phyloP scores from a whole-genome alignment of 1,284 basidiomycete species.

The Neonothopanus nambi region DNA sequence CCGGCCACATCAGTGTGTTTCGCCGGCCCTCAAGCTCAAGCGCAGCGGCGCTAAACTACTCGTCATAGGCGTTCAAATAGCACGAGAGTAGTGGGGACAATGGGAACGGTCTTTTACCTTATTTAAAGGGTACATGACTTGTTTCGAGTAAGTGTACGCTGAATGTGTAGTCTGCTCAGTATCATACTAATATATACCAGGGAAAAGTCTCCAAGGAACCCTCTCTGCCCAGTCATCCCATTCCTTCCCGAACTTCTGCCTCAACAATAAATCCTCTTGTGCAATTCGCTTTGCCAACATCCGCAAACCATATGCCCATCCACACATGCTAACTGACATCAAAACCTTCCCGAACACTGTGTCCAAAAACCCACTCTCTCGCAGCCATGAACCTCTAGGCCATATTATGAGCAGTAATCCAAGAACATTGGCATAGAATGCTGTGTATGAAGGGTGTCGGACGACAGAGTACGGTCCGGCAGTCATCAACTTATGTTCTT shows the following conservation, averaged over 20 bases:
- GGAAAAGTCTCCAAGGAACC: too few species aligned
- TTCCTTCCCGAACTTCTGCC: slow-evolving; percentile 18
- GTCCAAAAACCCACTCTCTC: slow-evolving; percentile 1
- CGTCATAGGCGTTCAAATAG: too few species aligned
- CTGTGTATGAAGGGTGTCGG: slow-evolving; percentile 9
- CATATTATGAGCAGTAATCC: slow-evolving; percentile 8
- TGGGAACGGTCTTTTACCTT: too few species aligned
- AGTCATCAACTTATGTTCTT: slow-evolving; percentile 7
- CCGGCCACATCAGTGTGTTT: too few species aligned
- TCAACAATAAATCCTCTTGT: slow-evolving; percentile 21
- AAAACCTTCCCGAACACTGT: neutral
- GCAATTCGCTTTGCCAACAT: slow-evolving; percentile 3
- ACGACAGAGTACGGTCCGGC: slow-evolving; percentile 9
- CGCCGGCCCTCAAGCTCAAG: too few species aligned
- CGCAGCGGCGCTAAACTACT: too few species aligned
- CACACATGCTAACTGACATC: neutral
- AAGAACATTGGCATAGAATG: neutral
- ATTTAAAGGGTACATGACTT: too few species aligned
- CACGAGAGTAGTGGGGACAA: too few species aligned
- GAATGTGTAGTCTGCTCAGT: too few species aligned
- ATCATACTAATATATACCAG: too few species aligned
- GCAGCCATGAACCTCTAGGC: slow-evolving; percentile 3
- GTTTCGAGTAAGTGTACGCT: too few species aligned
- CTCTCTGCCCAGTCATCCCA: slow-evolving; percentile 24
- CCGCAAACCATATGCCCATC: too few species aligned